These are phyloP conservation scores for Delonix regia DNA, from an alignment of 306 rosid species.

Conservation along the genomic window DNA sequence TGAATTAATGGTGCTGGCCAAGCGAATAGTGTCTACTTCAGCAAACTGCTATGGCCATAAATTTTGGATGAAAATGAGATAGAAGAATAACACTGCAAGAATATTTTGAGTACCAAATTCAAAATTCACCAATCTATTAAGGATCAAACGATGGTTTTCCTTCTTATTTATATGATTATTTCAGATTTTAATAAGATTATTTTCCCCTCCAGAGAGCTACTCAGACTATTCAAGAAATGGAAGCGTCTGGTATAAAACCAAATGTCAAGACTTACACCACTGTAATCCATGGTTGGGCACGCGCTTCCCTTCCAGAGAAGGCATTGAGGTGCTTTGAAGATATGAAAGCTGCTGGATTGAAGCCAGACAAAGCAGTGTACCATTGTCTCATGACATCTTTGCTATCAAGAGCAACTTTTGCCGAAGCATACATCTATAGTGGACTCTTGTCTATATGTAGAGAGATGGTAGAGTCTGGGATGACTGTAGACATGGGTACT, in stretches of 20 bases:
- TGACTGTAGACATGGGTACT: slow-evolving; percentile 95
- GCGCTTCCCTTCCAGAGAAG: slow-evolving; percentile 91
- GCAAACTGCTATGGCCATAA: not conserved
- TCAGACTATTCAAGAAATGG: slow-evolving; percentile 72
- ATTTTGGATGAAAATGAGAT: not conserved
- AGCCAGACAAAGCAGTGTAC: slow-evolving; percentile 92
- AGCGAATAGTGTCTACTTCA: not conserved
- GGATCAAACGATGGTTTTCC: not conserved
- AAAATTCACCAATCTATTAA: not conserved
- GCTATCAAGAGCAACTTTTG: slow-evolving; percentile 85
- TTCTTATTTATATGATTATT: slow-evolving; percentile 14
- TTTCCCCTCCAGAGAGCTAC: slow-evolving; percentile 68
- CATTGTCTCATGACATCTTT: slow-evolving; percentile 96
- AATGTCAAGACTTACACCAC: slow-evolving; percentile 91
- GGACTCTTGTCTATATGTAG: slow-evolving; percentile 67
- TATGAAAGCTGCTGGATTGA: slow-evolving; percentile 81
- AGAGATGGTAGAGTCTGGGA: slow-evolving; percentile 81
- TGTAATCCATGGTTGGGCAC: slow-evolving; percentile 92
- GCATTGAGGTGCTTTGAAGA: slow-evolving; percentile 82
- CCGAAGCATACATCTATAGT: slow-evolving; percentile 69
- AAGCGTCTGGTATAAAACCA: slow-evolving; percentile 76
- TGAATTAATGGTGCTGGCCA: not conserved
- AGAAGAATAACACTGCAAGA: not conserved
- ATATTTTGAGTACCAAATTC: no score
- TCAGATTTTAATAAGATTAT: slow-evolving; percentile 15